Conservation (phyloP, 2,329 filamentous ascomycete genomes). For the Talaromyces atroroseus region DNA sequence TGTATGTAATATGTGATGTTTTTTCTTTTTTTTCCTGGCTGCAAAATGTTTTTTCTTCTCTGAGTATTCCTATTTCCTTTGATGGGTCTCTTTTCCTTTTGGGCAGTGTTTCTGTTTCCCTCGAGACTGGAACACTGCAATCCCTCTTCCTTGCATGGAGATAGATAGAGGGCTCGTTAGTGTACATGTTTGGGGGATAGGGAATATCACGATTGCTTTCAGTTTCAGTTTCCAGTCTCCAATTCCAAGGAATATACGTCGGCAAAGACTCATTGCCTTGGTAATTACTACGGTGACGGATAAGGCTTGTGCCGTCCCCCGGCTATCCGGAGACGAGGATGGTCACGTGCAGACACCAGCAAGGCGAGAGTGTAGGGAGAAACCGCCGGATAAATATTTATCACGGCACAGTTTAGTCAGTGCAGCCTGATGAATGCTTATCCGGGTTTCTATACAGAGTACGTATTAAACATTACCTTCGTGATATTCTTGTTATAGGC, state of each 20-base stretch:
- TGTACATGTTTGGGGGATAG: not conserved
- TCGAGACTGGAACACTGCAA: not conserved
- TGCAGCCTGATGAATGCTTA: constrained; percentile 10
- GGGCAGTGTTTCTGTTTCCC: constrained; percentile 7
- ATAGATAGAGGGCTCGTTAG: not conserved
- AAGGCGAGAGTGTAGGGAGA: constrained; percentile 2
- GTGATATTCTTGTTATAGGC: too few species aligned
- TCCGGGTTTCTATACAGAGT: not conserved
- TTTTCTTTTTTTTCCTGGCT: constrained; percentile 20
- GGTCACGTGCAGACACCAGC: not conserved
- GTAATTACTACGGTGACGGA: not conserved
- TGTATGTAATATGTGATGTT: constrained; percentile 27
- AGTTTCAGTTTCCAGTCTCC: not conserved
- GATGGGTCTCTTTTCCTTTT: constrained; percentile 9
- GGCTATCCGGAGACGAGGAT: too few species aligned
- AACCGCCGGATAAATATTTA: constrained; percentile 14
- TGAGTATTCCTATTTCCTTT: not conserved
- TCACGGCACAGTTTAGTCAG: not conserved
- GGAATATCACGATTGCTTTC: not conserved
- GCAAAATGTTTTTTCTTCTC: not conserved
- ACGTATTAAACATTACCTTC: too few species aligned
- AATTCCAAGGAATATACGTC: not conserved
- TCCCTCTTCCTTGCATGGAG: not conserved
- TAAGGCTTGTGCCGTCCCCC: not conserved
- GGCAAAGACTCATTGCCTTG: not conserved